phyloP scores from a whole-genome alignment of 306 rosid genomes.

The Malus asiatica region DNA sequence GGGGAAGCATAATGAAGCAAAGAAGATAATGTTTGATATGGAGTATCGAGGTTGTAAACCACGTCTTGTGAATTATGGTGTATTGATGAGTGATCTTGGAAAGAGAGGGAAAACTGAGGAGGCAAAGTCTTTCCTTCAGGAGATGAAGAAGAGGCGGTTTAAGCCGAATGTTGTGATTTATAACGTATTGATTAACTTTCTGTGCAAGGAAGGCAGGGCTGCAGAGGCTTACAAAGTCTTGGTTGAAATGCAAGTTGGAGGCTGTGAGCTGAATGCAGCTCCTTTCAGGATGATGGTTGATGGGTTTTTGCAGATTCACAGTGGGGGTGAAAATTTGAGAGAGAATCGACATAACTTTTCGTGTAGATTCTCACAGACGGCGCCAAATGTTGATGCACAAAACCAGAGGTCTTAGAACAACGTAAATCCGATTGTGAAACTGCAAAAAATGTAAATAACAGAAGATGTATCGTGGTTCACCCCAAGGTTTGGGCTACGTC shows the following conservation, averaged over 20 bases:
- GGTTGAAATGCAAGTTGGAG: slow-evolving; percentile 71
- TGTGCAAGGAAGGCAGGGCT: slow-evolving; percentile 73
- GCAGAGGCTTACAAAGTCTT: slow-evolving; percentile 65
- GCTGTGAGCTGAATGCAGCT: slow-evolving; percentile 72
- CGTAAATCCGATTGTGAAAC: too few species aligned
- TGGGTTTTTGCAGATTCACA: slow-evolving; percentile 31
- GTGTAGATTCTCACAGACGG: too few species aligned
- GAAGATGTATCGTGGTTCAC: too few species aligned
- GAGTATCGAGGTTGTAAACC: slow-evolving; percentile 80
- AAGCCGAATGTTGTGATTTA: slow-evolving; percentile 72
- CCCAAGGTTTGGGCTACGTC: too few species aligned
- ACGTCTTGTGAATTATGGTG: slow-evolving; percentile 51
- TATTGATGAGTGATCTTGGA: slow-evolving; percentile 78
- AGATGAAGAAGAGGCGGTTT: slow-evolving; percentile 69
- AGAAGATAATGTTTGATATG: slow-evolving; percentile 87
- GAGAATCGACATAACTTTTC: too few species aligned
- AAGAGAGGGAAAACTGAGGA: slow-evolving; percentile 72
- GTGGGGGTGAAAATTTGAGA: too few species aligned
- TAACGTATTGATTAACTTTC: slow-evolving; percentile 63
- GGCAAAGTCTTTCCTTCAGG: slow-evolving; percentile 48
- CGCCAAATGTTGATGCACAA: too few species aligned
- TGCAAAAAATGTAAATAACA: too few species aligned
- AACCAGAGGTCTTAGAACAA: too few species aligned
- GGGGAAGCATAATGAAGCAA: slow-evolving; percentile 62
- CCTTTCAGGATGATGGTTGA: slow-evolving; percentile 75